These are phyloP conservation scores for Talaromyces stipitatus DNA, from an alignment of 495 filamentous ascomycete species.

Conservation along the genomic window DNA sequence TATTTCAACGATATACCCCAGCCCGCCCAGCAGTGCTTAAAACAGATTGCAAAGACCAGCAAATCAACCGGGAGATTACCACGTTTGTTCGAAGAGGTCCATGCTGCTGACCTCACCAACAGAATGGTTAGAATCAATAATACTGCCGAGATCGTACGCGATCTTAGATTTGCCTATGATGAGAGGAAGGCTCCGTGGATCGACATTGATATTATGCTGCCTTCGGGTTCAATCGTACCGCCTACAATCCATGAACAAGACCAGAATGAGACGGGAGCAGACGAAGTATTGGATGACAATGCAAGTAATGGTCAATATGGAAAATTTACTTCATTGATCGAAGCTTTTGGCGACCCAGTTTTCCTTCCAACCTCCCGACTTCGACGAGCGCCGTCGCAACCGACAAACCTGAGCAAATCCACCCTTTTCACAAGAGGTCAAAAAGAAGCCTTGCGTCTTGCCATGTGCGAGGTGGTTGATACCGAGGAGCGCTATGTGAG, in stretches of 20 bases:
- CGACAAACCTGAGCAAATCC: conserved; percentile 65
- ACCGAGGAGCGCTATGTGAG: conserved; percentile 91
- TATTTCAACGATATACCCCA: conserved; percentile 87
- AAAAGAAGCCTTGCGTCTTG: conserved; percentile 73
- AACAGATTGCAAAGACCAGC: conserved; percentile 23
- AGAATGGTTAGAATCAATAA: conserved; percentile 74
- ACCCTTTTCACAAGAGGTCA: conserved; percentile 70
- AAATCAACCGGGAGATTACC: conserved; percentile 37
- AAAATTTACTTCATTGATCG: conserved; percentile 62
- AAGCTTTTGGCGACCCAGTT: conserved; percentile 68
- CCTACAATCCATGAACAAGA: conserved; percentile 24
- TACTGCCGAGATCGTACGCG: conserved; percentile 58
- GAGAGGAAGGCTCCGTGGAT: conserved; percentile 73
- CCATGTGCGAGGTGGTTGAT: conserved; percentile 86
- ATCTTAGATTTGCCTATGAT: conserved; percentile 63
- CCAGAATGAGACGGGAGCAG: conserved; percentile 41
- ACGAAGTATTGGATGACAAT: conserved; percentile 47
- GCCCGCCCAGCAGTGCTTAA: conserved; percentile 54
- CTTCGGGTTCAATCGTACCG: conserved; percentile 59
- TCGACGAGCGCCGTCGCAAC: conserved; percentile 78
- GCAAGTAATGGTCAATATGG: conserved; percentile 43
- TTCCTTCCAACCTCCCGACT: conserved; percentile 85
- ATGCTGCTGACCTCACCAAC: conserved; percentile 84
- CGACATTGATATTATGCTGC: conserved; percentile 82
- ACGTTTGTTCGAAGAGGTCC: conserved; percentile 77